Base-by-base conservation (phyloP, 2,329 filamentous ascomycete genomes). In the Aspergillus sp. region DNA sequence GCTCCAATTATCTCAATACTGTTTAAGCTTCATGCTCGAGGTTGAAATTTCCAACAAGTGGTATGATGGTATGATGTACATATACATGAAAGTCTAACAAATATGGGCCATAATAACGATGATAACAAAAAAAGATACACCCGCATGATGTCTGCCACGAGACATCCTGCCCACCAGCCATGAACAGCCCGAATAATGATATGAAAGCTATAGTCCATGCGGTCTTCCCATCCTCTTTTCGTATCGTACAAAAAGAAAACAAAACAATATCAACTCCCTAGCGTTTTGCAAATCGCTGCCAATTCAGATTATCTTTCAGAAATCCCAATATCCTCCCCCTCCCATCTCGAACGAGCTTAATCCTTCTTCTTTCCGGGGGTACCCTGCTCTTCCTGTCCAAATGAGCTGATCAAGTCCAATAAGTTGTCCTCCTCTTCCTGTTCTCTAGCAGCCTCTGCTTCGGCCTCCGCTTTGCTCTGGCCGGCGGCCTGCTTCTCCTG, bases 391-490 rank as follows among this genome's bases (percentile, higher is more conserved):
- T 65, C 62, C 58, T 72, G 67, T 28, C 67, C 71, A 59, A 71
- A 74, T 35, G 68, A 73, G 56, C 70, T 74, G 52, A 80, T 78
- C 63, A 81, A 63, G 66, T 81, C 77, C 65, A 82, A 61, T 59
- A 81, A 54, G 59, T 74, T 78, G 49, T 78, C 76, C 41, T 77
- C 73, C 45, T 73, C 67, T 42, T 71, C 66, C 40, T 69, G 63
- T 70, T 63, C 26, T 29, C 64, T 72, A 70, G 66, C 49, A 29
- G 78, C 66, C 5, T 61, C 60, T 7, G 58, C 60, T 7, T 58
- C 52, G 44, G 62, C 52, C 12, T 45, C 37, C 28, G 42, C 43
- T 44, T 5, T 46, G 38, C 36, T 42, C 66, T 73, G 75, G 61
- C 60, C 57, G 19, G 48, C 62, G 33, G 58, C 54, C 39, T 63